Conservation (phyloP, 2,329 filamentous ascomycete genomes). For the Hyphodiscus sp. region DNA sequence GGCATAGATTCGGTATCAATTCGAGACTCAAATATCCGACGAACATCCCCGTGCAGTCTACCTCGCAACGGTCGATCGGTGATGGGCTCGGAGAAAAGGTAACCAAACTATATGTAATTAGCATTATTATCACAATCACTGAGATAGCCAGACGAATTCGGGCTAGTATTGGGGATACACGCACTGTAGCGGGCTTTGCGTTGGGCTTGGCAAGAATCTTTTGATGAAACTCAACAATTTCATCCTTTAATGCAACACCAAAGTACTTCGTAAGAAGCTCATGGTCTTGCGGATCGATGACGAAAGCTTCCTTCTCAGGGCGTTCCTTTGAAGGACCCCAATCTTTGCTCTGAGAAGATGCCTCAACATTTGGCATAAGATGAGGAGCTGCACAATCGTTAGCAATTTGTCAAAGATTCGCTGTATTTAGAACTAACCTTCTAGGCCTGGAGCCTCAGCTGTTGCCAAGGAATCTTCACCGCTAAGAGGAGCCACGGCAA, state of each 20-base stretch:
- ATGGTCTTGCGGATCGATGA: conserved; percentile 39
- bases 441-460: too few relatives aligned
- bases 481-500: neutral
- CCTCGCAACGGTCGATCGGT: conserved; percentile 55
- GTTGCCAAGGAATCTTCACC: neutral
- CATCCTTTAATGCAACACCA: conserved; percentile 40
- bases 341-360: neutral
- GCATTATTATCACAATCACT: too few relatives aligned
- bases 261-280: conserved; percentile 41
- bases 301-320: conserved; percentile 14
- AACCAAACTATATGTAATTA: conserved; percentile 34
- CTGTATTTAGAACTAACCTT: too few relatives aligned
- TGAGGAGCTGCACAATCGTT: too few relatives aligned
- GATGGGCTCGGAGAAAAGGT: conserved; percentile 46
- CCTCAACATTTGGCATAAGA: neutral
- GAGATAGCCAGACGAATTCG: too few relatives aligned
- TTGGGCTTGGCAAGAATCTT: conserved; percentile 46
- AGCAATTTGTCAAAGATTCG: too few relatives aligned
- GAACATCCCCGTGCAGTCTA: conserved; percentile 50
- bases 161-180: too few relatives aligned
- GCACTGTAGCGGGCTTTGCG: conserved; percentile 43
- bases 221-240: conserved; percentile 49
- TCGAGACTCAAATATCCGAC: conserved; percentile 56
- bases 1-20: conserved; percentile 56
- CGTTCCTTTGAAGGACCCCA: neutral